Evolutionary conservation across 306 rosid genomes (phyloP).

Genomic region (Gastrolobium villosum): DNA sequence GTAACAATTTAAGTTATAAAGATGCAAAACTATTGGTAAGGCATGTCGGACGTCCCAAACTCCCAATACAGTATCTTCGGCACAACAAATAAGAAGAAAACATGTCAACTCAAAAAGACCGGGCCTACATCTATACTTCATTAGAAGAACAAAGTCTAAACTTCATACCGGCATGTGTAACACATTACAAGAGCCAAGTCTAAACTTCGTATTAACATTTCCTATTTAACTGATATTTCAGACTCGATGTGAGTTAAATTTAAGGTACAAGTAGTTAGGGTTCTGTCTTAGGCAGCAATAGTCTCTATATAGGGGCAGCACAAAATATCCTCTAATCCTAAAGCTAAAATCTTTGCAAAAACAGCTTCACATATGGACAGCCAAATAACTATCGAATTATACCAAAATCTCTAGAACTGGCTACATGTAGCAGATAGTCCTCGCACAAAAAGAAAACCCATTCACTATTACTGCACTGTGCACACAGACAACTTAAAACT

Average conservation of each 20-base stretch:
- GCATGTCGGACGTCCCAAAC: background rate
- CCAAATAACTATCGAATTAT: constrained; percentile 3
- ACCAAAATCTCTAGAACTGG: constrained; percentile 6
- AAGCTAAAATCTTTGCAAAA: constrained; percentile 1
- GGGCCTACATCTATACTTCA: background rate
- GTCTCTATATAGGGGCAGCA: constrained; percentile 19
- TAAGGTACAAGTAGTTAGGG: background rate
- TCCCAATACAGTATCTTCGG: background rate
- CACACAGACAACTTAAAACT: constrained; percentile 26
- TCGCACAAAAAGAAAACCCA: constrained; percentile 1
- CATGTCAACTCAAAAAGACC: constrained; percentile 31
- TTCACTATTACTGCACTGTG: constrained; percentile 6
- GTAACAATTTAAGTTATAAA: constrained; percentile 11
- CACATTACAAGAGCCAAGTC: constrained; percentile 12
- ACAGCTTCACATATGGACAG: constrained; percentile 20
- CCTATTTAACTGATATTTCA: constrained; percentile 1
- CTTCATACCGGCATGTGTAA: constrained; percentile 21
- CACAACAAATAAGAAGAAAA: background rate
- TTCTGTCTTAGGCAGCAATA: background rate
- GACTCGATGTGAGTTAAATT: background rate
- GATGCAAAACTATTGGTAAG: background rate
- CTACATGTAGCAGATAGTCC: constrained; percentile 15
- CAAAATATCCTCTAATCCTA: constrained; percentile 7
- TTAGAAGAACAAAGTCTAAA: background rate
- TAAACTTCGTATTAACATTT: constrained; percentile 10